Percentiles rank a stretch among this genome's conserved stretches.
Evolutionary conservation across 2,329 filamentous ascomycete species (phyloP).

Genomic region (Aspergillus niger): DNA sequence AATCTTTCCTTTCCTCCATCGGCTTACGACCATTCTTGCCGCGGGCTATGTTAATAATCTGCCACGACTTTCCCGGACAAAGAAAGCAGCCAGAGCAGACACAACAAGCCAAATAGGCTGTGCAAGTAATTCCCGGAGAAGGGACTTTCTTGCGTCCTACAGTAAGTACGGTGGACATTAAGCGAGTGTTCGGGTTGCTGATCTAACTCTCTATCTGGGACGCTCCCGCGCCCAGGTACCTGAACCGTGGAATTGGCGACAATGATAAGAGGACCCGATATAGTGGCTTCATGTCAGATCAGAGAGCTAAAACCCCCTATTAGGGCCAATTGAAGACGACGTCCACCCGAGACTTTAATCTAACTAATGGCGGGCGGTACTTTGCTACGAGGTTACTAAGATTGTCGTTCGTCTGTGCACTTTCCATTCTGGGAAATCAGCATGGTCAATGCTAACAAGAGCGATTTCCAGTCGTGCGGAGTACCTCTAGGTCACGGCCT

Average conservation of each 20-base stretch:
- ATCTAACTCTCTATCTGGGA: not conserved
- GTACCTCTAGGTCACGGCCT: not conserved
- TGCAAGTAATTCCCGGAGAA: not conserved
- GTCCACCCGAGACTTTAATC: slow-evolving; percentile 1
- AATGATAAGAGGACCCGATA: slow-evolving; percentile 3
- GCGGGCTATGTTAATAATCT: not conserved
- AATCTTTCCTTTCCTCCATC: not conserved
- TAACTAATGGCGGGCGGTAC: not conserved
- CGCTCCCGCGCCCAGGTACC: not conserved
- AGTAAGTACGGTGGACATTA: not conserved
- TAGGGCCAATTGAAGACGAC: not conserved
- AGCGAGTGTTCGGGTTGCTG: not conserved
- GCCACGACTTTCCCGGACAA: slow-evolving; percentile 1
- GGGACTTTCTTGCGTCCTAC: not conserved
- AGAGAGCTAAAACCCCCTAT: not conserved
- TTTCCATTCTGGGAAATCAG: not conserved
- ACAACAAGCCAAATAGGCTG: not conserved
- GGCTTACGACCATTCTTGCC: not conserved
- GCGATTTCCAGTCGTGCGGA: not conserved
- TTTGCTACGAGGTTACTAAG: not conserved
- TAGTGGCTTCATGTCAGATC: slow-evolving; percentile 7
- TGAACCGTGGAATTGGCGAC: slow-evolving; percentile 5
- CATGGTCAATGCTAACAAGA: not conserved
- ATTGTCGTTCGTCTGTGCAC: slow-evolving; percentile 3
- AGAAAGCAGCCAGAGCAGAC: not conserved